A percentile compares a stretch with the other conserved stretches of the same genome.
These are phyloP conservation scores for Dalechampia spathulata DNA, from an alignment of 441 rosid genomes.

Conservation along the genomic window DNA sequence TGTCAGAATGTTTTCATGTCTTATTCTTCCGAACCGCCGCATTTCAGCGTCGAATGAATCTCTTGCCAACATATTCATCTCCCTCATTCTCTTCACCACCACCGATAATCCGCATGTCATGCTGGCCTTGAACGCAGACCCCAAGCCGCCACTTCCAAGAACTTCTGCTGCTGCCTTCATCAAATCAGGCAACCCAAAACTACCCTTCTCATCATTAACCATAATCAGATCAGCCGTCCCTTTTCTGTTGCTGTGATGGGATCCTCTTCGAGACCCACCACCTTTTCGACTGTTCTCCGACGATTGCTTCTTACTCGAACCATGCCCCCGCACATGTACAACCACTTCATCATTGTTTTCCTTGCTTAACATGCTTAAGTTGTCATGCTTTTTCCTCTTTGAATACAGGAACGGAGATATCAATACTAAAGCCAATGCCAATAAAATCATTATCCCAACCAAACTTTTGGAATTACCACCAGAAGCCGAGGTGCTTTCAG, in stretches of 20 bases:
- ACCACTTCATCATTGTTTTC: slow-evolving; percentile 26
- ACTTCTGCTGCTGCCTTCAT: slow-evolving; percentile 96
- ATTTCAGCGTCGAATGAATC: slow-evolving; percentile 62
- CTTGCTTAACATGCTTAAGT: slow-evolving; percentile 39
- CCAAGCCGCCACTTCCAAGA: slow-evolving; percentile 76
- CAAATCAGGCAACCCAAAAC: slow-evolving; percentile 69
- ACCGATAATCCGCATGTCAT: slow-evolving; percentile 60
- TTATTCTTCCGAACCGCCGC: slow-evolving; percentile 46
- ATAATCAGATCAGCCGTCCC: slow-evolving; percentile 51
- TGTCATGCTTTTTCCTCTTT: slow-evolving; percentile 25
- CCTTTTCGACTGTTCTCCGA: slow-evolving; percentile 26
- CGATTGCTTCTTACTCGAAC: slow-evolving; percentile 9
- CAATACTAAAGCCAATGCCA: slow-evolving; percentile 23
- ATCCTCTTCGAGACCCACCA: slow-evolving; percentile 13
- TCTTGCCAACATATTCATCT: slow-evolving; percentile 54
- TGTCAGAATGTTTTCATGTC: slow-evolving; percentile 53
- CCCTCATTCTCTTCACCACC: slow-evolving; percentile 83
- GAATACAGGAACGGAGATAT: slow-evolving; percentile 17
- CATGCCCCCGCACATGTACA: not conserved
- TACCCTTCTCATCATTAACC: slow-evolving; percentile 63
- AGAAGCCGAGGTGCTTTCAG: too few relatives aligned
- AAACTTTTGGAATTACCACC: slow-evolving; percentile 1
- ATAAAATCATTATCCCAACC: slow-evolving; percentile 17
- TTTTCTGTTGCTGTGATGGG: slow-evolving; percentile 15
- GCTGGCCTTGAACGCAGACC: slow-evolving; percentile 79